Conservation (phyloP, 768 basidiomycete genomes). For the Antrodiella citrinella region DNA sequence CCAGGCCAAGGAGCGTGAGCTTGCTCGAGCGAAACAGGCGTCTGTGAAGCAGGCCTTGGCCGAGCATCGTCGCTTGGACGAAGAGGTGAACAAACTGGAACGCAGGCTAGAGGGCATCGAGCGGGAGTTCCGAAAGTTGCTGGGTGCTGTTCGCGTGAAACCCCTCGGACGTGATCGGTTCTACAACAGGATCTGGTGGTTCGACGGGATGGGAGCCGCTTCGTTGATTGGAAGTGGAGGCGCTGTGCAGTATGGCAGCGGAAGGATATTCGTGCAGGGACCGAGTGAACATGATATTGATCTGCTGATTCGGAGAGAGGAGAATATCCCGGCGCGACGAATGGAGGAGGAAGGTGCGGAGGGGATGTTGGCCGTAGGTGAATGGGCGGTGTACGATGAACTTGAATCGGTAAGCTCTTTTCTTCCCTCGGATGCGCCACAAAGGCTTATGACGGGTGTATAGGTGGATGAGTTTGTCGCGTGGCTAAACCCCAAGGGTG, state of each 20-base stretch:
- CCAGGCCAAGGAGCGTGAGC: constrained; percentile 75
- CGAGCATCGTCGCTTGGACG: constrained; percentile 78
- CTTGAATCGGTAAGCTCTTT: constrained; percentile 66
- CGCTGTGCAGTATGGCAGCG: constrained; percentile 77
- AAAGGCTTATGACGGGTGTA: constrained; percentile 9
- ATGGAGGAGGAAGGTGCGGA: constrained; percentile 76
- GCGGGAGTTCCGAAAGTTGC: constrained; percentile 86
- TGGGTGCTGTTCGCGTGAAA: constrained; percentile 79
- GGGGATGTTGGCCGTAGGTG: constrained; percentile 60
- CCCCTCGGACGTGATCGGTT: constrained; percentile 91
- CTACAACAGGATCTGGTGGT: constrained; percentile 97
- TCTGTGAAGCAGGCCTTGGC: constrained; percentile 75
- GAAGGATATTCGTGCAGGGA: constrained; percentile 88
- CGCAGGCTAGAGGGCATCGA: constrained; percentile 81
- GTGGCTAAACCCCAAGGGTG: constrained; percentile 91
- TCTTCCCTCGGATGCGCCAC: neutral
- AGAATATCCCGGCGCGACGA: constrained; percentile 49
- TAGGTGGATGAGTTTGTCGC: constrained; percentile 77
- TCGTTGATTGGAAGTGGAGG: constrained; percentile 74
- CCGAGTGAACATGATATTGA: constrained; percentile 78
- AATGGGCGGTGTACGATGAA: constrained; percentile 90
- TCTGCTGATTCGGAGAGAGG: constrained; percentile 51
- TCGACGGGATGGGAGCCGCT: constrained; percentile 89
- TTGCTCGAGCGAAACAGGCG: constrained; percentile 67
- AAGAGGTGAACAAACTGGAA: constrained; percentile 80